Evolutionary conservation across 345 rosid species (phyloP).

Genomic region (Rhodamnia argentea): DNA sequence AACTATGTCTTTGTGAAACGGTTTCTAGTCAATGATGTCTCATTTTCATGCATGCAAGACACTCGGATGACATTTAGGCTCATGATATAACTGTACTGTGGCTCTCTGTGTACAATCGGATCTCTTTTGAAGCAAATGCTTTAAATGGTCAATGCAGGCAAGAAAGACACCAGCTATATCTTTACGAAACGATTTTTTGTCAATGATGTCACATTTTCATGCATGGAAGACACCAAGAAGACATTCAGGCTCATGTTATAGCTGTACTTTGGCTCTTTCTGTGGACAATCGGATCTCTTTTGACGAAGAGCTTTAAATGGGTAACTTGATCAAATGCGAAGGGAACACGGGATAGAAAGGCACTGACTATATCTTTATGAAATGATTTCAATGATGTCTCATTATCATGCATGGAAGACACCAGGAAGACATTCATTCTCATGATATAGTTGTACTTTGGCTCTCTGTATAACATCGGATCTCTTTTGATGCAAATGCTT

Average conservation of each 20-base stretch:
- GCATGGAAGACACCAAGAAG: background rate
- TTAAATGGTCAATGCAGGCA: too few species aligned
- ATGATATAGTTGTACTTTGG: background rate
- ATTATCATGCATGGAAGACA: background rate
- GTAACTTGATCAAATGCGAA: background rate
- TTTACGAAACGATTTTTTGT: background rate
- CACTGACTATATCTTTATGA: background rate
- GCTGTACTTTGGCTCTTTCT: background rate
- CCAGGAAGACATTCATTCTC: background rate
- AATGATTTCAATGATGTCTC: background rate
- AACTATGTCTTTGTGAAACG: accelerated
- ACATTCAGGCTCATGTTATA: background rate
- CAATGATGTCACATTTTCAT: background rate
- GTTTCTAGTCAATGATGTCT: background rate
- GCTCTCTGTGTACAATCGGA: background rate
- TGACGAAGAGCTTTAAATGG: background rate
- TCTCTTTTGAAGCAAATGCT: background rate
- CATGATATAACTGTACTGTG: background rate
- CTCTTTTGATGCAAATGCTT: too few species aligned
- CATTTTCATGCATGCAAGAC: background rate
- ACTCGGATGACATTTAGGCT: background rate
- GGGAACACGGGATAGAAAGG: background rate
- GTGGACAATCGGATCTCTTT: background rate
- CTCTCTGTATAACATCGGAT: too few species aligned
- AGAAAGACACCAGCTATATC: too few species aligned